Percentiles rank a stretch among this genome's conserved stretches.
Conservation (phyloP, 116 monocot genomes). For the Zostera marina region DNA sequence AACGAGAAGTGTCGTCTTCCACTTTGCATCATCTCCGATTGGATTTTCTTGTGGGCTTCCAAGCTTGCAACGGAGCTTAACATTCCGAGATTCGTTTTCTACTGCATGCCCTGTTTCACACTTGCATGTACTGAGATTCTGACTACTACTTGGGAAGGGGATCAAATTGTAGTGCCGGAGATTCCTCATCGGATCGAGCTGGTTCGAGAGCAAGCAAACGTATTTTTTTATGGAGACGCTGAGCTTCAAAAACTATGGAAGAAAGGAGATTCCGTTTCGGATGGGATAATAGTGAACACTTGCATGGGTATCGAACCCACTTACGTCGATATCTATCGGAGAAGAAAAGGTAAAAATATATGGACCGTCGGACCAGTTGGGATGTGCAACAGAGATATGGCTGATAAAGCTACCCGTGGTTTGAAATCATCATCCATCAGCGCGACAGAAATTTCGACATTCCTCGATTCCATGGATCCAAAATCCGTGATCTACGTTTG, state of each 20-base stretch:
- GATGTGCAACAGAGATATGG: background rate
- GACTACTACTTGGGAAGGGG: too few species aligned
- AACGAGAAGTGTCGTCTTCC: background rate
- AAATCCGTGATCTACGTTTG: slow-evolving; percentile 14
- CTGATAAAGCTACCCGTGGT: background rate
- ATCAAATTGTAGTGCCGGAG: slow-evolving; percentile 13
- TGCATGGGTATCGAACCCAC: slow-evolving; percentile 9
- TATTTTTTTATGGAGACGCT: too few species aligned
- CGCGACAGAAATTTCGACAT: background rate
- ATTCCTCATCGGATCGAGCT: slow-evolving; percentile 10
- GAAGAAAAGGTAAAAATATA: background rate
- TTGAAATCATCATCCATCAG: background rate
- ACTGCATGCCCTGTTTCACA: background rate
- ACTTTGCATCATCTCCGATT: background rate
- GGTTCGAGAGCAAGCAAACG: background rate
- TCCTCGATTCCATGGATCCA: slow-evolving; percentile 8
- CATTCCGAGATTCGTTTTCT: background rate
- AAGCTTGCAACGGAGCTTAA: background rate
- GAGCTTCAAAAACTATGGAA: too few species aligned
- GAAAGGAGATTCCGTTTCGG: background rate
- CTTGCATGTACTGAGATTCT: background rate
- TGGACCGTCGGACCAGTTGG: slow-evolving; percentile 11
- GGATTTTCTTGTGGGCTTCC: background rate
- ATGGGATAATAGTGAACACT: slow-evolving; percentile 8
- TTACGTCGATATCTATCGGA: background rate